Evolutionary conservation across 2,329 filamentous ascomycete genomes (phyloP).

Genomic region (Calycina herbarum): DNA sequence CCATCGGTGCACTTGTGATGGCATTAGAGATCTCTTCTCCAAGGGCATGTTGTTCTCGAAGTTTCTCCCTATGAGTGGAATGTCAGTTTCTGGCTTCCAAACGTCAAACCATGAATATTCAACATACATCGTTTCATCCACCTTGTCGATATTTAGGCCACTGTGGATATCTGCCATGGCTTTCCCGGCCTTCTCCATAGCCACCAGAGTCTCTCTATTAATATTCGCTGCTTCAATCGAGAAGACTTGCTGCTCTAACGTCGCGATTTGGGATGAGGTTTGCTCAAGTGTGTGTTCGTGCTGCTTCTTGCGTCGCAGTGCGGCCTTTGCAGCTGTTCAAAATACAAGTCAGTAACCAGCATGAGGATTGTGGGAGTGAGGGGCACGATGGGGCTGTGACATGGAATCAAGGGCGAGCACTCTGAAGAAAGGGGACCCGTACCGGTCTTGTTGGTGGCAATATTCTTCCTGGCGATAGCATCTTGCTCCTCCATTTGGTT

Average conservation of each 20-base stretch:
- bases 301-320: conserved; percentile 89
- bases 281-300: conserved; percentile 91
- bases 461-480: conserved; percentile 81
- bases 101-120: conserved; percentile 2
- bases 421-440: conserved; percentile 40
- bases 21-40: conserved; percentile 89
- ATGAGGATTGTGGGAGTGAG: background rate
- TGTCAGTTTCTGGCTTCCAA: conserved; percentile 37
- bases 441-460: conserved; percentile 90
- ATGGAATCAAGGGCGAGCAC: background rate
- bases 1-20: conserved; percentile 70
- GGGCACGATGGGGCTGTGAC: background rate
- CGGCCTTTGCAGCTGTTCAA: conserved; percentile 77
- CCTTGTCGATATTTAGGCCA: conserved; percentile 88
- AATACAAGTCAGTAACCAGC: conserved; percentile 1
- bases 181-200: conserved; percentile 86
- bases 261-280: conserved; percentile 84
- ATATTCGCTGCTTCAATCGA: conserved; percentile 98
- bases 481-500: conserved; percentile 94
- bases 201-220: conserved; percentile 92
- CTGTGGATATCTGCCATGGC: conserved; percentile 95
- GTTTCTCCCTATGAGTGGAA: conserved; percentile 66
- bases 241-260: conserved; percentile 93
- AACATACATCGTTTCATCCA: conserved; percentile 89
- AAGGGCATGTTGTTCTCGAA: conserved; percentile 89